These are phyloP conservation scores for Luffa acutangula DNA, from an alignment of 306 rosid species.

Conservation along the genomic window DNA sequence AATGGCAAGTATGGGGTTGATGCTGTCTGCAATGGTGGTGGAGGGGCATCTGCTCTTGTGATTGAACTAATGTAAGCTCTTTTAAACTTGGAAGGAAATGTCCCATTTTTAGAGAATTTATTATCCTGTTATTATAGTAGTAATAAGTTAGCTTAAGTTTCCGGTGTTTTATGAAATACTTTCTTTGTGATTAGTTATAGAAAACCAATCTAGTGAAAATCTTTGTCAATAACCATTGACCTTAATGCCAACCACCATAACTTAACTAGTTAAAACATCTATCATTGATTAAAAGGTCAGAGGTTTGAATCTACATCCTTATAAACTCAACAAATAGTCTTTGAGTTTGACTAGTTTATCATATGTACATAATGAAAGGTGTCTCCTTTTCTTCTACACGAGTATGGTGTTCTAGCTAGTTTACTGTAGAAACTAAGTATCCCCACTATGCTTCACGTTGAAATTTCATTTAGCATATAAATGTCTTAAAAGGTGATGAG, in stretches of 20 bases:
- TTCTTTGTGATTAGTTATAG: not conserved
- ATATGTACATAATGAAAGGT: not conserved
- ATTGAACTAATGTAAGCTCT: slow-evolving; percentile 64
- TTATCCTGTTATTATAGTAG: not conserved
- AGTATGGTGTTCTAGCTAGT: not conserved
- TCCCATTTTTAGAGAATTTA: not conserved
- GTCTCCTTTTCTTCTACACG: not conserved
- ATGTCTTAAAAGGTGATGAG: not conserved
- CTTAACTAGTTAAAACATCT: too few species aligned
- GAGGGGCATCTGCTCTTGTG: slow-evolving; percentile 94
- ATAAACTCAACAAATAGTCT: too few species aligned
- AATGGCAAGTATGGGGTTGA: slow-evolving; percentile 78
- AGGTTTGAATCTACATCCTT: not conserved
- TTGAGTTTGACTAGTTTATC: not conserved
- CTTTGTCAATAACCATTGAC: not conserved
- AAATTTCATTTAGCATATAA: not conserved
- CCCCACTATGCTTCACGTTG: not conserved
- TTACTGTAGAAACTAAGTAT: not conserved
- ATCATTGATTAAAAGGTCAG: too few species aligned
- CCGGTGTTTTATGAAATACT: not conserved
- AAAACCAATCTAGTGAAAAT: not conserved
- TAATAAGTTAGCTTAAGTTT: not conserved
- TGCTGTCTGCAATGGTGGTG: slow-evolving; percentile 89
- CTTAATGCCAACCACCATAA: too few species aligned
- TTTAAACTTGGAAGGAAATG: slow-evolving; percentile 6